Evolutionary conservation across 2,329 filamentous ascomycete species (phyloP).

Genomic region (Cladophialophora bantiana): DNA sequence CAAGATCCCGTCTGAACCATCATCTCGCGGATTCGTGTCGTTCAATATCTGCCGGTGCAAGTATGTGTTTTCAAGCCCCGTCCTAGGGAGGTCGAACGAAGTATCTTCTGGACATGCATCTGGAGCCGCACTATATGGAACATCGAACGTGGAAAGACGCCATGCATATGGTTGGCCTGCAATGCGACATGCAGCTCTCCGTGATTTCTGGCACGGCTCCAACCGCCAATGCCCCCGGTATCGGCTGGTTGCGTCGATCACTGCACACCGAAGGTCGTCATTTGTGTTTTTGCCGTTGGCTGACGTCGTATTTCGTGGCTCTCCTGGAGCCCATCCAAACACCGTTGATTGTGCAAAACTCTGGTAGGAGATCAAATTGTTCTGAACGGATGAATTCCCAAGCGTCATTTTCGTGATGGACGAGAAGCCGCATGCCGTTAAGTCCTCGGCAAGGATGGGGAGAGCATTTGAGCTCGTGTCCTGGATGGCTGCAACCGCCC

Average conservation of each 20-base stretch:
- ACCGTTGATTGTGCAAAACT: constrained; percentile 62
- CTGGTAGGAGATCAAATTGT: constrained; percentile 48
- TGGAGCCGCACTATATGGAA: constrained; percentile 54
- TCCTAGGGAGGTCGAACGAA: constrained; percentile 65
- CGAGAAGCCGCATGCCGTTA: constrained; percentile 66
- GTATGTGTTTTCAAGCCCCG: constrained; percentile 68
- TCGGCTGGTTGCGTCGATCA: constrained; percentile 54
- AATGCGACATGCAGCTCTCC: constrained; percentile 65
- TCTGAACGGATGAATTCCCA: constrained; percentile 45
- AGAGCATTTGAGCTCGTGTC: constrained; percentile 40
- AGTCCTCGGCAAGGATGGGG: constrained; percentile 47
- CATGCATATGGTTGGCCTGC: constrained; percentile 63
- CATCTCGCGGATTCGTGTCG: constrained; percentile 42
- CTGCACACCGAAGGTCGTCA: constrained; percentile 61
- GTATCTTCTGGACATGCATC: constrained; percentile 58
- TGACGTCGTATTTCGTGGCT: constrained; percentile 59
- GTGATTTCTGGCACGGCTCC: constrained; percentile 60
- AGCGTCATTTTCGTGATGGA: constrained; percentile 65
- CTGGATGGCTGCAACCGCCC: constrained; percentile 51
- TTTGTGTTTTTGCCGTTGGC: constrained; percentile 37
- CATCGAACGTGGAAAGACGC: constrained; percentile 55
- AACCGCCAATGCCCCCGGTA: constrained; percentile 64
- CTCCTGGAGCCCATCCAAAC: constrained; percentile 66
- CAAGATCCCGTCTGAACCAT: constrained; percentile 32
- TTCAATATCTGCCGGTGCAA: constrained; percentile 55